Evolutionary conservation across 2,329 filamentous ascomycete species (phyloP).

Genomic region (Aspergillus texensis): DNA sequence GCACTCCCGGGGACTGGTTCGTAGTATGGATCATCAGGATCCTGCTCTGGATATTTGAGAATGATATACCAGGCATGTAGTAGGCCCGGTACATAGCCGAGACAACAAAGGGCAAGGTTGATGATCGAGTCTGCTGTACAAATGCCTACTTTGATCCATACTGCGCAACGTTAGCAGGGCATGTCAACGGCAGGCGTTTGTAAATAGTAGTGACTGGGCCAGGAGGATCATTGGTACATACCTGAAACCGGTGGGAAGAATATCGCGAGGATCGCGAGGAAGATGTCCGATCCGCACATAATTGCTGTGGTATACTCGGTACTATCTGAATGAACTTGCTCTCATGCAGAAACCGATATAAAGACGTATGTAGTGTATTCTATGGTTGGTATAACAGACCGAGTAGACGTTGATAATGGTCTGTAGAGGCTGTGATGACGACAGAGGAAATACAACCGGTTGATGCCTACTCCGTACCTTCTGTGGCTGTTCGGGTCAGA

Average conservation of each 20-base stretch:
- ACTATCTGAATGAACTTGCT: slow-evolving; percentile 2
- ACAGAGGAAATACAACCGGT: not conserved
- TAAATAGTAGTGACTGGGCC: not conserved
- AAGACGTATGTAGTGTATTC: not conserved
- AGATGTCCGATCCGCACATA: slow-evolving; percentile 65
- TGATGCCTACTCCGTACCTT: slow-evolving; percentile 11
- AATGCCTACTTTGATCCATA: slow-evolving; percentile 95
- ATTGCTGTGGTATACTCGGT: slow-evolving; percentile 16
- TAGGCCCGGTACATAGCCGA: slow-evolving; percentile 82
- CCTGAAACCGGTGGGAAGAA: slow-evolving; percentile 63
- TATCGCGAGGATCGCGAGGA: slow-evolving; percentile 62
- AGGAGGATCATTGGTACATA: slow-evolving; percentile 36
- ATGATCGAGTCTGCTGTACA: slow-evolving; percentile 92
- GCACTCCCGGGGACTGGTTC: slow-evolving; percentile 63
- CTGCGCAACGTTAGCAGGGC: slow-evolving; percentile 52
- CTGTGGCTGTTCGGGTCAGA: slow-evolving; percentile 8
- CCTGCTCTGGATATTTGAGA: slow-evolving; percentile 77
- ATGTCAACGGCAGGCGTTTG: not conserved
- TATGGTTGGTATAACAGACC: not conserved
- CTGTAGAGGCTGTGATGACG: slow-evolving; percentile 19
- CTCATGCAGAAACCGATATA: slow-evolving; percentile 3
- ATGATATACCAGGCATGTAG: slow-evolving; percentile 99
- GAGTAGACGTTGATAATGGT: not conserved
- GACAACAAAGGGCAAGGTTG: slow-evolving; percentile 85
- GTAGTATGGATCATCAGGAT: slow-evolving; percentile 64